Percentiles rank a stretch among this genome's conserved stretches.
phyloP scores from a whole-genome alignment of 495 filamentous ascomycete genomes.

The Penicillium crystallinum region DNA sequence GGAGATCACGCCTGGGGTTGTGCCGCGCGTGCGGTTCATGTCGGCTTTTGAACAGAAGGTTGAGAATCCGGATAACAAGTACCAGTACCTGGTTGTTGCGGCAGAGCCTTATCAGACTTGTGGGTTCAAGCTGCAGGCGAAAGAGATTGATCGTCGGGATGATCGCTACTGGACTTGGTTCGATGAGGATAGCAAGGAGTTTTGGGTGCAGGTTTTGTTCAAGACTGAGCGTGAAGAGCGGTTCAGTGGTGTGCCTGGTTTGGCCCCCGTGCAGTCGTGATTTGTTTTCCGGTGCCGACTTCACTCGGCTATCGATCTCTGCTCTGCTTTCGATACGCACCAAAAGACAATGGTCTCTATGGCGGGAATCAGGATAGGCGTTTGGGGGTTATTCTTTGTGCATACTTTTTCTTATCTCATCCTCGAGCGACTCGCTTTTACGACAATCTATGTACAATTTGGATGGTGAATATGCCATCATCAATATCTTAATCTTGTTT shows the following conservation, averaged over 20 bases:
- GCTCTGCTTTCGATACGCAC: background rate
- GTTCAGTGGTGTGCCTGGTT: slow-evolving; percentile 86
- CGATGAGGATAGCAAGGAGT: slow-evolving; percentile 94
- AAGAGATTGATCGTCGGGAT: slow-evolving; percentile 85
- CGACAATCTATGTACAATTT: background rate
- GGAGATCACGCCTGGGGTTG: slow-evolving; percentile 71
- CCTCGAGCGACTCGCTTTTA: slow-evolving; percentile 13
- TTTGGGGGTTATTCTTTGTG: slow-evolving; percentile 12
- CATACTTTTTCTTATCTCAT: slow-evolving; percentile 6
- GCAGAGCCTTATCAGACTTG: slow-evolving; percentile 98
- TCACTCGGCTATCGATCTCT: background rate
- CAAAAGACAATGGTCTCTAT: slow-evolving; percentile 9
- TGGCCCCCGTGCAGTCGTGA: slow-evolving; percentile 55
- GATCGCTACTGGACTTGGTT: slow-evolving; percentile 91
- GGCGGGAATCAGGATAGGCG: slow-evolving; percentile 18
- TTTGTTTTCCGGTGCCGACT: background rate
- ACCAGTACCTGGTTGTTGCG: slow-evolving; percentile 90
- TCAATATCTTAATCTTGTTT: background rate
- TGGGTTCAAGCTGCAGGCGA: slow-evolving; percentile 90
- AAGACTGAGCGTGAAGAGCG: slow-evolving; percentile 97
- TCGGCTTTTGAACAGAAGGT: slow-evolving; percentile 94
- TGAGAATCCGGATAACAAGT: slow-evolving; percentile 88
- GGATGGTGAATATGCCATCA: background rate
- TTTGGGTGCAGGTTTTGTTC: slow-evolving; percentile 98
- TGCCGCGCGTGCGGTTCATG: slow-evolving; percentile 91